phyloP scores from a whole-genome alignment of 1,284 basidiomycete species.

The Austroboletus olivaceoglutinosus region DNA sequence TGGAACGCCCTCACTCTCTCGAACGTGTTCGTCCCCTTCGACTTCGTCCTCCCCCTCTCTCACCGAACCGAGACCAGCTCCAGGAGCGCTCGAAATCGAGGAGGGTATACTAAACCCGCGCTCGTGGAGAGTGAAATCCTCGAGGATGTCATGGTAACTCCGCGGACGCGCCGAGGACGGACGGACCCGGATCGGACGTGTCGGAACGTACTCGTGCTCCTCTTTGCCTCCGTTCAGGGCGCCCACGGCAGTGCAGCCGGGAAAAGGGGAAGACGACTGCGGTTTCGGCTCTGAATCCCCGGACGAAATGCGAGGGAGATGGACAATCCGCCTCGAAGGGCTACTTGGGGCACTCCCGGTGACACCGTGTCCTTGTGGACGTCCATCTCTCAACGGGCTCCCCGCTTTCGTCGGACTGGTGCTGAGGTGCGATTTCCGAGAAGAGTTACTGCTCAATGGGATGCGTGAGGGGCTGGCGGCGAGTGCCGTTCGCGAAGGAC shows the following conservation, averaged over 20 bases:
- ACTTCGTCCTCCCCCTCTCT: constrained; percentile 29
- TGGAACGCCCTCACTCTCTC: constrained; percentile 7
- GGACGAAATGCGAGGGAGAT: constrained; percentile 24
- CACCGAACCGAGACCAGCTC: constrained; percentile 22
- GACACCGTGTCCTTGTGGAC: constrained; percentile 5
- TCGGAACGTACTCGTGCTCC: constrained; percentile 8
- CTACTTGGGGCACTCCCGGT: constrained; percentile 22
- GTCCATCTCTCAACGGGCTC: constrained; percentile 20
- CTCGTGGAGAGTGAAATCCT: constrained; percentile 52
- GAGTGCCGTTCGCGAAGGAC: constrained; percentile 27
- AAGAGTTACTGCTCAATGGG: constrained; percentile 19
- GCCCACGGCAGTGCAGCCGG: neutral
- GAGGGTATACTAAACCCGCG: constrained; percentile 32
- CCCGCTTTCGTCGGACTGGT: constrained; percentile 22
- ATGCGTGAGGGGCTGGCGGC: constrained; percentile 31
- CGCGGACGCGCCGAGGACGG: constrained; percentile 45
- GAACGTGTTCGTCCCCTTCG: constrained; percentile 20
- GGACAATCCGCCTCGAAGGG: constrained; percentile 22
- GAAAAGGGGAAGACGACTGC: constrained; percentile 4
- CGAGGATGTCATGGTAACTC: constrained; percentile 64
- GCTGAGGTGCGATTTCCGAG: constrained; percentile 25
- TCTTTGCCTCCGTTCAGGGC: constrained; percentile 4
- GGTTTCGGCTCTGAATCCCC: constrained; percentile 13
- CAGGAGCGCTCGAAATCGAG: constrained; percentile 31
- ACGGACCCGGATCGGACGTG: constrained; percentile 37